These are phyloP conservation scores for Colletotrichum navitas DNA, from an alignment of 2,329 filamentous ascomycete species.

Conservation along the genomic window DNA sequence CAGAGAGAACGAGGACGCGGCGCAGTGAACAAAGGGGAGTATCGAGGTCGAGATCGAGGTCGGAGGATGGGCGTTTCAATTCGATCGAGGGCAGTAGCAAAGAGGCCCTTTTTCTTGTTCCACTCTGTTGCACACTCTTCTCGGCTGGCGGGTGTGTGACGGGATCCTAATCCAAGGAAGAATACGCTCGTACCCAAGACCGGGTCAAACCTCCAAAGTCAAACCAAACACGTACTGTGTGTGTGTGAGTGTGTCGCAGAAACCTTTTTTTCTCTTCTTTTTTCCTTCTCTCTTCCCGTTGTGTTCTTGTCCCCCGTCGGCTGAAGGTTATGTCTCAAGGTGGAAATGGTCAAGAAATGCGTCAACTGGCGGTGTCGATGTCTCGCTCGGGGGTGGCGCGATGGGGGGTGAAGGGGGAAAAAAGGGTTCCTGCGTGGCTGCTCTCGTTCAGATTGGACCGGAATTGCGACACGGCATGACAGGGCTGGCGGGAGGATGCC, in stretches of 20 bases:
- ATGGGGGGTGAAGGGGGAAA: constrained; percentile 4
- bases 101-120: constrained; percentile 18
- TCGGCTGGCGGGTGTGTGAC: constrained; percentile 10
- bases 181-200: constrained; percentile 30
- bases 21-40: constrained; percentile 37
- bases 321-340: constrained; percentile 18
- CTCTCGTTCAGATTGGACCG: constrained; percentile 21
- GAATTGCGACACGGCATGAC: constrained; percentile 31
- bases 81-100: constrained; percentile 19
- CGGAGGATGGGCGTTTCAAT: constrained; percentile 13
- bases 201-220: constrained; percentile 33
- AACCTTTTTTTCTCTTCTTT: constrained; percentile 7
- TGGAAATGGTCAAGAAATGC: constrained; percentile 29
- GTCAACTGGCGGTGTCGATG: constrained; percentile 16
- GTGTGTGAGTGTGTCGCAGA: constrained; percentile 23
- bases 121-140: constrained; percentile 5
- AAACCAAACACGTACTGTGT: constrained; percentile 31
- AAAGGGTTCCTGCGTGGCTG: constrained; percentile 14
- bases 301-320: not conserved
- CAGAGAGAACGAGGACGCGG: constrained; percentile 38
- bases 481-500: constrained; percentile 27
- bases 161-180: constrained; percentile 32
- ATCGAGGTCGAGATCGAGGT: constrained; percentile 11
- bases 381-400: constrained; percentile 12
- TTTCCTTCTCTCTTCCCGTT: not conserved